phyloP scores from a whole-genome alignment of 2,329 filamentous ascomycete genomes.

The Verticillium dahliae region DNA sequence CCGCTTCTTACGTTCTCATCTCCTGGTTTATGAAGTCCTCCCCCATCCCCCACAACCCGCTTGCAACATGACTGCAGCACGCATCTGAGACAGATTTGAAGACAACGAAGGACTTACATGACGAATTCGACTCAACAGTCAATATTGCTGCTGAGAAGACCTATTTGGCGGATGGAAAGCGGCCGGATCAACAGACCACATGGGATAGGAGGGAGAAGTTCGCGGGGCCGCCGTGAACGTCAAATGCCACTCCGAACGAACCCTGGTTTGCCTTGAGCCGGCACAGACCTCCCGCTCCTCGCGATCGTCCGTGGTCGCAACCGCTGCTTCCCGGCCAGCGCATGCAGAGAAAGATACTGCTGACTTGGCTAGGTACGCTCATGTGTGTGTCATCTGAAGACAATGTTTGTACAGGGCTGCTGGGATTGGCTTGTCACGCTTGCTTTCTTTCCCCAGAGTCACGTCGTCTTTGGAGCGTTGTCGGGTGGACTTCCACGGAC shows the following conservation, averaged over 20 bases:
- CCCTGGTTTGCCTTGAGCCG: too few species aligned
- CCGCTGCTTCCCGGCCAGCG: not conserved
- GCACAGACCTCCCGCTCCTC: not conserved
- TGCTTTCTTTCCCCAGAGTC: too few species aligned
- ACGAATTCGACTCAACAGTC: not conserved
- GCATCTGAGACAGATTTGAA: not conserved
- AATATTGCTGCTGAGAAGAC: not conserved
- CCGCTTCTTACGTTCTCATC: too few species aligned
- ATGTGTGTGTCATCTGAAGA: not conserved
- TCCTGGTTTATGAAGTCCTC: too few species aligned
- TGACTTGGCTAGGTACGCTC: too few species aligned
- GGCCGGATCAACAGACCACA: not conserved
- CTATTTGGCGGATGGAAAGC: not conserved
- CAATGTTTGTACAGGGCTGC: not conserved
- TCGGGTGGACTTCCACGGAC: not conserved
- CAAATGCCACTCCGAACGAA: not conserved
- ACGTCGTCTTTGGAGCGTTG: too few species aligned
- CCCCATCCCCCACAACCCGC: not conserved
- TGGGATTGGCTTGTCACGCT: not conserved
- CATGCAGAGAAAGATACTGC: not conserved
- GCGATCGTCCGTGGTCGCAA: not conserved
- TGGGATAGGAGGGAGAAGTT: not conserved
- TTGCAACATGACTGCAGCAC: not conserved
- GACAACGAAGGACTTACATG: not conserved
- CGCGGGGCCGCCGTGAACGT: not conserved